A percentile compares a stretch with the other conserved stretches of the same genome.
Conservation (phyloP, 371 early-diverging fungal genomes). For the Sporodiniella umbellata region DNA sequence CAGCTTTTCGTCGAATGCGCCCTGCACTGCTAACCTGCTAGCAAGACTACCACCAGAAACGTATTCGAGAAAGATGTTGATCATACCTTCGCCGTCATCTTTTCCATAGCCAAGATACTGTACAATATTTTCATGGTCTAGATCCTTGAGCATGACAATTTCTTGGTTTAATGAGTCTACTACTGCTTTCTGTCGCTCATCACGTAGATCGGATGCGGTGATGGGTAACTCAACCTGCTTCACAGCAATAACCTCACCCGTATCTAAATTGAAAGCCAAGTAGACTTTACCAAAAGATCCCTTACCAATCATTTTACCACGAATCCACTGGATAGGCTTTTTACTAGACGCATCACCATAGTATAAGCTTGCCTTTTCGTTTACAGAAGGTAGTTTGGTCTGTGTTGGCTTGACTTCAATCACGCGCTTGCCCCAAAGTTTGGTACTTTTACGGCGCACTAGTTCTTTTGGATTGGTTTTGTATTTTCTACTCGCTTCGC, state of each 20-base stretch:
- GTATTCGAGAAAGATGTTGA: constrained; percentile 92
- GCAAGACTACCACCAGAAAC: constrained; percentile 83
- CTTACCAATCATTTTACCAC: constrained; percentile 88
- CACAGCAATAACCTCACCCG: constrained; percentile 90
- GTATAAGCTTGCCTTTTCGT: constrained; percentile 12
- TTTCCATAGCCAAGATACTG: constrained; percentile 74
- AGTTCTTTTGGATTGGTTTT: constrained; percentile 16
- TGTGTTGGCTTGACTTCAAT: constrained; percentile 36
- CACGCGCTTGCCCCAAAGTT: constrained; percentile 48
- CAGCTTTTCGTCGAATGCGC: constrained; percentile 70
- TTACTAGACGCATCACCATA: constrained; percentile 11
- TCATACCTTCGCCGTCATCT: constrained; percentile 55
- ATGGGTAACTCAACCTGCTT: constrained; percentile 84
- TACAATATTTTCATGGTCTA: constrained; percentile 80
- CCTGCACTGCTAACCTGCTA: constrained; percentile 64
- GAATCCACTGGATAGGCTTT: constrained; percentile 67
- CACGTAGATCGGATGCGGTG: constrained; percentile 18
- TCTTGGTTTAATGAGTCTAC: constrained; percentile 74
- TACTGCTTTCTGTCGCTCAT: constrained; percentile 33
- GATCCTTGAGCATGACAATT: constrained; percentile 81
- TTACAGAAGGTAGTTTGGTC: constrained; percentile 11
- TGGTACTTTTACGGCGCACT: constrained; percentile 49
- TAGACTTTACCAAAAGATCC: constrained; percentile 96
- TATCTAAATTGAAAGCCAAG: constrained; percentile 77
- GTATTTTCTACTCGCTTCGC: constrained; percentile 38